Evolutionary conservation across 768 basidiomycete genomes (phyloP).

Genomic region (Dentipellis fragilis): DNA sequence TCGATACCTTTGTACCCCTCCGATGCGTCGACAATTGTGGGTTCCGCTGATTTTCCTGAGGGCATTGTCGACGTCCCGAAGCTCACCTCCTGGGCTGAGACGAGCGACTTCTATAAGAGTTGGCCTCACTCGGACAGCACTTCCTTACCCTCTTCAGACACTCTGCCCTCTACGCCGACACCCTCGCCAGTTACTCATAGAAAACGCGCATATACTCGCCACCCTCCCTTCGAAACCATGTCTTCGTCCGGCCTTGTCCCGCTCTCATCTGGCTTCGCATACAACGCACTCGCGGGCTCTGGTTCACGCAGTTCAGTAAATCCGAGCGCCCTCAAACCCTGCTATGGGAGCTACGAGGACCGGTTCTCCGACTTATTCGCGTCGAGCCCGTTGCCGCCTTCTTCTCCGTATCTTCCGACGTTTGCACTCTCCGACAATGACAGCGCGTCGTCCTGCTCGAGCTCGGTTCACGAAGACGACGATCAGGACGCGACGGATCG

Average conservation of each 20-base stretch:
- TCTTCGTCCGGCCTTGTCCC: background rate
- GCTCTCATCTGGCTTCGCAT: background rate
- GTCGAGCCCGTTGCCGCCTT: background rate
- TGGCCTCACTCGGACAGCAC: background rate
- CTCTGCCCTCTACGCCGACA: background rate
- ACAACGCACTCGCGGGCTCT: background rate
- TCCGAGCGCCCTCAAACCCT: too few species aligned
- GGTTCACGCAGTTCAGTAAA: background rate
- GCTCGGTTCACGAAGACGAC: background rate
- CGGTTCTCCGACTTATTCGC: background rate
- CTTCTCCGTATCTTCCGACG: background rate
- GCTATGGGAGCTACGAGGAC: too few species aligned
- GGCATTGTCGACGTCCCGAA: too few species aligned
- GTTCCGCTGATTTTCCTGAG: background rate
- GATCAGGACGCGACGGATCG: background rate
- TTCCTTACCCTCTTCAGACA: background rate
- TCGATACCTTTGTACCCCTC: background rate
- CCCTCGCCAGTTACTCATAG: background rate
- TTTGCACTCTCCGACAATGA: too few species aligned
- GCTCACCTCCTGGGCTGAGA: too few species aligned
- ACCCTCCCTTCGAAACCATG: background rate
- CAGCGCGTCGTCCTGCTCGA: background rate
- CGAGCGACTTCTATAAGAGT: too few species aligned
- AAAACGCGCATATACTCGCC: background rate
- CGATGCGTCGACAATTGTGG: background rate